These are phyloP conservation scores for Gnetum montanum DNA, from an alignment of 75 land plant species.

Conservation along the genomic window DNA sequence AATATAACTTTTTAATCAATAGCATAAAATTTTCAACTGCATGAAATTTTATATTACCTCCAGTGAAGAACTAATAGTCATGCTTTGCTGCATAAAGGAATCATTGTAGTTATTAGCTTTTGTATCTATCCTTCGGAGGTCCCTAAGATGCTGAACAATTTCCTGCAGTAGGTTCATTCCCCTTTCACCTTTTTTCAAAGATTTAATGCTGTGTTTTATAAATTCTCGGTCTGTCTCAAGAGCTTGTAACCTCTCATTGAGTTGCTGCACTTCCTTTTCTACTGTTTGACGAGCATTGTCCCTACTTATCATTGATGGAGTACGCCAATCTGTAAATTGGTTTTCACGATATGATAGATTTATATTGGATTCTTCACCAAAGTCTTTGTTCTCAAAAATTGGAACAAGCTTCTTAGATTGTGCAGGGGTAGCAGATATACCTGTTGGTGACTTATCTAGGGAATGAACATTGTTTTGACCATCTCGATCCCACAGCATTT, in stretches of 20 bases:
- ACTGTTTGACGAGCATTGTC: conserved; percentile 18
- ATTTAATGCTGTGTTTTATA: conserved; percentile 23
- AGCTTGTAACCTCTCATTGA: conserved; percentile 30
- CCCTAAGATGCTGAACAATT: conserved; percentile 26
- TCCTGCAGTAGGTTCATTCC: conserved; percentile 31
- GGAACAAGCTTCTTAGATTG: conserved; percentile 6
- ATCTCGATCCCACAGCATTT: neutral
- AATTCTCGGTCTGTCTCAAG: conserved; percentile 37
- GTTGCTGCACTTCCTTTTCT: conserved; percentile 22
- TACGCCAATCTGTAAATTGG: conserved; percentile 7
- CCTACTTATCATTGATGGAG: conserved; percentile 7
- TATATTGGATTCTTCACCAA: conserved; percentile 6
- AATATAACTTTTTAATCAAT: too few species aligned
- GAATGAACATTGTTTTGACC: neutral
- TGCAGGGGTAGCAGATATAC: neutral
- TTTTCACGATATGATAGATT: neutral
- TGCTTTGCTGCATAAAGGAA: conserved; percentile 1
- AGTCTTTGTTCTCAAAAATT: conserved; percentile 6
- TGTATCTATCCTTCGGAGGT: conserved; percentile 17
- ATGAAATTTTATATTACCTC: too few species aligned
- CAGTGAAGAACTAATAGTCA: neutral
- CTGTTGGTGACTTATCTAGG: neutral
- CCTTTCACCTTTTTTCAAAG: conserved; percentile 29
- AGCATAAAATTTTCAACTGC: too few species aligned
- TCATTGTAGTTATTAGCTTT: conserved; percentile 5